Conservation (phyloP, 169 alveolate genomes). For the Toxoplasma gondii region DNA sequence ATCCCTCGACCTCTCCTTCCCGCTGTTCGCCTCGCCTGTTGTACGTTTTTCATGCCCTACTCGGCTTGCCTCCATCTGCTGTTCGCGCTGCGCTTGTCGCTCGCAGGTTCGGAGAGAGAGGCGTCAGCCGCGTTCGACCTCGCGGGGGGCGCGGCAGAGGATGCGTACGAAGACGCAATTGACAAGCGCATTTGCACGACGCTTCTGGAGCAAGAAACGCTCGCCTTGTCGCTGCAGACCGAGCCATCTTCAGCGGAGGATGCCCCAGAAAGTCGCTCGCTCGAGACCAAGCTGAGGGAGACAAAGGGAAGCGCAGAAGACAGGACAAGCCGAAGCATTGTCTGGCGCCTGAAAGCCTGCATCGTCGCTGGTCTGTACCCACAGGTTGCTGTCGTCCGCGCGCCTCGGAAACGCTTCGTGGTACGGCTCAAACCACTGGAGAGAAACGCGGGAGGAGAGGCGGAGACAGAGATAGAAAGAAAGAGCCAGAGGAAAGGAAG, state of each 20-base stretch:
- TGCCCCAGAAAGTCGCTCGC: neutral
- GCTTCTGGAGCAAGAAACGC: neutral
- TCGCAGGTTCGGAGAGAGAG: neutral
- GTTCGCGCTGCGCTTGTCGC: neutral
- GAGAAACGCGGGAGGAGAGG: neutral
- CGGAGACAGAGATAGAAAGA: neutral
- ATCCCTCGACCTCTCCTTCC: neutral
- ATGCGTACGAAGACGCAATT: neutral
- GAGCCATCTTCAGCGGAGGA: neutral
- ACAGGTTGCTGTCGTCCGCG: slow-evolving; percentile 53
- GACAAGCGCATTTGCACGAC: neutral
- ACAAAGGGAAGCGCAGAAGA: neutral
- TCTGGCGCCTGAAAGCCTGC: slow-evolving; percentile 59
- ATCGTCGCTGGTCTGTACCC: slow-evolving; percentile 67
- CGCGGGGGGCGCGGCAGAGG: neutral
- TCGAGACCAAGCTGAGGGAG: neutral
- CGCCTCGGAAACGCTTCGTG: slow-evolving; percentile 48
- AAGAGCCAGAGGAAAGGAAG: neutral
- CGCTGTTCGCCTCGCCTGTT: neutral
- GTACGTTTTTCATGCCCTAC: neutral
- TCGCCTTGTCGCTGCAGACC: neutral
- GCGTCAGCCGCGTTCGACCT: neutral
- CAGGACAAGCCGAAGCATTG: slow-evolving; percentile 24
- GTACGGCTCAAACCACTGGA: neutral
- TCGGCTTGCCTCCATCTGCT: neutral